Conservation (phyloP, 2,329 filamentous ascomycete genomes). For the Neopestalotiopsis rosae region DNA sequence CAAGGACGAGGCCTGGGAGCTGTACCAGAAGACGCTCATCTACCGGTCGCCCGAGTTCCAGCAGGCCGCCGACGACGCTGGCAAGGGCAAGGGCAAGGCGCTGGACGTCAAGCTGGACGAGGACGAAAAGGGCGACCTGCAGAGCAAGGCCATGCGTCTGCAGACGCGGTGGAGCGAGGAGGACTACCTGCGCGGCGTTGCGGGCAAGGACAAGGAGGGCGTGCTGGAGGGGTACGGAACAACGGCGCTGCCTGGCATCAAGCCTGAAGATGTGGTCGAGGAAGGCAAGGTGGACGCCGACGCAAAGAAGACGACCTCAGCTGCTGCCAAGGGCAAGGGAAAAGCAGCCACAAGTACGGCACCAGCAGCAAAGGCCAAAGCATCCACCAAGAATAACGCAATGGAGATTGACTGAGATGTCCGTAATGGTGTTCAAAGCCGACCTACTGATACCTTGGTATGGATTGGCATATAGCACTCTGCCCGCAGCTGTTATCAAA, state of each 20-base stretch:
- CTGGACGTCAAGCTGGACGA: constrained; percentile 21
- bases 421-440: too few relatives aligned
- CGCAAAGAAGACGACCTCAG: constrained; percentile 22
- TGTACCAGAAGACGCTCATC: constrained; percentile 77
- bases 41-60: constrained; percentile 37
- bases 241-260: constrained; percentile 21
- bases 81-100: constrained; percentile 31
- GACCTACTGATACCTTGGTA: too few relatives aligned
- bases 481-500: not conserved
- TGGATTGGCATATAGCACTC: not conserved
- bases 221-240: constrained; percentile 29
- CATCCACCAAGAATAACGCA: not conserved
- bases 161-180: constrained; percentile 34
- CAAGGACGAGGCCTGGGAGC: constrained; percentile 73
- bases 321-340: constrained; percentile 27
- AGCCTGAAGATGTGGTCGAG: constrained; percentile 23
- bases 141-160: constrained; percentile 26
- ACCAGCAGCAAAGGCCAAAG: constrained; percentile 11
- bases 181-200: constrained; percentile 37
- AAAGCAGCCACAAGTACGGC: constrained; percentile 26
- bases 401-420: constrained; percentile 14
- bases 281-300: constrained; percentile 30
- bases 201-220: constrained; percentile 32
- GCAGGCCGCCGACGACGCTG: constrained; percentile 18
- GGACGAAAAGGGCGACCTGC: constrained; percentile 25